phyloP scores from a whole-genome alignment of 2,329 filamentous ascomycete genomes.

The Ceratocystis papillata region DNA sequence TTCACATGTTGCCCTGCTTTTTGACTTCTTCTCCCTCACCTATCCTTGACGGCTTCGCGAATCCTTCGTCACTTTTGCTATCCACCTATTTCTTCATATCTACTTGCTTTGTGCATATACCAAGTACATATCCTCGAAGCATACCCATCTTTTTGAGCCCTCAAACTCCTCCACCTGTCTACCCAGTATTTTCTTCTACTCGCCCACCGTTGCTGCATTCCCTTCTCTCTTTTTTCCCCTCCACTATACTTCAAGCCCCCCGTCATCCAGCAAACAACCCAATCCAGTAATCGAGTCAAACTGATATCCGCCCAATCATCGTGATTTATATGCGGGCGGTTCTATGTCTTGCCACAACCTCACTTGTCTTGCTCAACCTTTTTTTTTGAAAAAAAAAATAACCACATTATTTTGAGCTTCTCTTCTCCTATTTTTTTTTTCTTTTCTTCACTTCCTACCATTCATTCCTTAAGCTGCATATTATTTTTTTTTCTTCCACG shows the following conservation, averaged over 20 bases:
- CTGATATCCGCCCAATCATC: constrained; percentile 11
- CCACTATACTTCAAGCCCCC: constrained; percentile 15
- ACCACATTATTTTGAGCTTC: neutral
- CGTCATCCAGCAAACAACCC: constrained; percentile 19
- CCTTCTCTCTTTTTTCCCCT: constrained; percentile 22
- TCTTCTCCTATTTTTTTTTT: neutral
- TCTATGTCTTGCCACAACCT: constrained; percentile 8
- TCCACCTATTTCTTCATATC: constrained; percentile 9
- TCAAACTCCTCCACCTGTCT: constrained; percentile 9
- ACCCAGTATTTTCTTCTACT: constrained; percentile 14
- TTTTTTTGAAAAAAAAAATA: neutral
- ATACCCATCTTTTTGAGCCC: constrained; percentile 15
- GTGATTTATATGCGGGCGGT: constrained; percentile 13
- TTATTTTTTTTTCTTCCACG: constrained; percentile 18
- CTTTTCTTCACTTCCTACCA: neutral
- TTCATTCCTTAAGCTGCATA: constrained; percentile 6
- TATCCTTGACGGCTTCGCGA: constrained; percentile 15
- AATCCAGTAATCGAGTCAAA: constrained; percentile 12
- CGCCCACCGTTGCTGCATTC: neutral
- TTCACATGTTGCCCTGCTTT: constrained; percentile 15
- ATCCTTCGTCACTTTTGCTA: constrained; percentile 16
- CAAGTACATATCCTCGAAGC: constrained; percentile 12
- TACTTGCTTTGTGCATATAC: constrained; percentile 10
- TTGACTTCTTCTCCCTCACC: constrained; percentile 4
- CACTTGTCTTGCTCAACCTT: constrained; percentile 5